These are phyloP conservation scores for Penicillium sp. DNA, from an alignment of 2,329 filamentous ascomycete species.

Conservation along the genomic window DNA sequence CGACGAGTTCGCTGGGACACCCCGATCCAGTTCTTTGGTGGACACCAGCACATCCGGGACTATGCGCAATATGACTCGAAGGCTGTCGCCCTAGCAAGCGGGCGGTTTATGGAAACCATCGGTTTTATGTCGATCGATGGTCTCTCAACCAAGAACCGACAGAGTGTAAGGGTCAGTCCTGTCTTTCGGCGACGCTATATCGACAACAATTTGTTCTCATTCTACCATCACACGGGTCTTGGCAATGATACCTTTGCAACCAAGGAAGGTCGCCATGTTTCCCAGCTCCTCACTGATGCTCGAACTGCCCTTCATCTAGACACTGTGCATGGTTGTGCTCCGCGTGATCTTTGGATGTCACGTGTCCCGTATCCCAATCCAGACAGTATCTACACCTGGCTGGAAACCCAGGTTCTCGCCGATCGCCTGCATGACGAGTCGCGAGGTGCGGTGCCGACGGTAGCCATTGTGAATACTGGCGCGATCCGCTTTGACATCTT, in stretches of 20 bases:
- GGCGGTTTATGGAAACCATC: constrained; percentile 90
- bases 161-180: constrained; percentile 30
- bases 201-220: constrained; percentile 83
- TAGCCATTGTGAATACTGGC: constrained; percentile 82
- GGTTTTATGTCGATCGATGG: constrained; percentile 86
- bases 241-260: constrained; percentile 71
- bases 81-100: constrained; percentile 75
- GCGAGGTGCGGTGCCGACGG: constrained; percentile 53
- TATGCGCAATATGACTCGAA: constrained; percentile 71
- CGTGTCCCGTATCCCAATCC: constrained; percentile 67
- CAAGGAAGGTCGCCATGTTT: constrained; percentile 65
- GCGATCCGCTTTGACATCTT: constrained; percentile 94
- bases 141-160: constrained; percentile 42
- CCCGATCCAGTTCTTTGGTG: constrained; percentile 87
- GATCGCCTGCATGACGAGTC: constrained; percentile 55
- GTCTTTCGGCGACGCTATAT: constrained; percentile 77
- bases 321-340: constrained; percentile 73
- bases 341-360: constrained; percentile 73
- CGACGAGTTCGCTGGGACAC: constrained; percentile 69
- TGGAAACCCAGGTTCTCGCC: constrained; percentile 69
- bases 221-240: constrained; percentile 72
- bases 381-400: constrained; percentile 74
- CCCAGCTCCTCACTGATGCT: constrained; percentile 61
- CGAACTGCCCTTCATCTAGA: constrained; percentile 67
- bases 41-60: constrained; percentile 84